A percentile compares a stretch with the other conserved stretches of the same genome.
These are phyloP conservation scores for Euphrasia arctica DNA, from an alignment of 305 asterid genomes.

Conservation along the genomic window DNA sequence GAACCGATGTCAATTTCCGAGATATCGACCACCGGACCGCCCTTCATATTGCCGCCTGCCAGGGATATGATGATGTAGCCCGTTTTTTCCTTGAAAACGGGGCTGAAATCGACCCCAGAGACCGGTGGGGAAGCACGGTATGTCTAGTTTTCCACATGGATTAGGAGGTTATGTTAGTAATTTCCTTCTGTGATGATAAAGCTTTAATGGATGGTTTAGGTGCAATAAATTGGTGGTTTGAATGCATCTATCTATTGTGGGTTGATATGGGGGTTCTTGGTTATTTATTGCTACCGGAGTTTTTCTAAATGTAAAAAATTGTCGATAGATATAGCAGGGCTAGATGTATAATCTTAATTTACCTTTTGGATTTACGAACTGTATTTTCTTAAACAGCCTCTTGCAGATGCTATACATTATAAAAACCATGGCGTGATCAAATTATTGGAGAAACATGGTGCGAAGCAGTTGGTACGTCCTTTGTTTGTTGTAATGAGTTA, in stretches of 20 bases:
- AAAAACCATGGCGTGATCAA: constrained; percentile 63
- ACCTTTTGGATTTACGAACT: neutral
- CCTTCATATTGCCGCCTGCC: constrained; percentile 90
- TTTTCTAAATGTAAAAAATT: constrained; percentile 4
- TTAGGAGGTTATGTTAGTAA: neutral
- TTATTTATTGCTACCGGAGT: constrained; percentile 1
- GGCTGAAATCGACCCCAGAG: constrained; percentile 59
- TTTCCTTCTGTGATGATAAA: no score
- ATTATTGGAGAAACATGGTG: constrained; percentile 75
- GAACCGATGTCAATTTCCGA: constrained; percentile 70
- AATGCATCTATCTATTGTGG: neutral
- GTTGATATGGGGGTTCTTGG: neutral
- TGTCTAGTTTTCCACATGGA: neutral
- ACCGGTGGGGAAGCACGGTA: constrained; percentile 99
- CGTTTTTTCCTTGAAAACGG: constrained; percentile 54
- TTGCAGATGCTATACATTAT: constrained; percentile 85
- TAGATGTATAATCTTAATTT: neutral
- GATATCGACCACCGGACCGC: constrained; percentile 90
- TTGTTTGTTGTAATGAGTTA: constrained; percentile 15
- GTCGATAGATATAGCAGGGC: neutral
- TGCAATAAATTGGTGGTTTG: constrained; percentile 1
- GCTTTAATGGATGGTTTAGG: neutral
- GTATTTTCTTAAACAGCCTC: constrained; percentile 52
- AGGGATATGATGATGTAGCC: constrained; percentile 70
- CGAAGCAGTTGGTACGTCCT: constrained; percentile 53